phyloP scores from a whole-genome alignment of 2,329 filamentous ascomycete genomes.

The Harringtonia lauricola region DNA sequence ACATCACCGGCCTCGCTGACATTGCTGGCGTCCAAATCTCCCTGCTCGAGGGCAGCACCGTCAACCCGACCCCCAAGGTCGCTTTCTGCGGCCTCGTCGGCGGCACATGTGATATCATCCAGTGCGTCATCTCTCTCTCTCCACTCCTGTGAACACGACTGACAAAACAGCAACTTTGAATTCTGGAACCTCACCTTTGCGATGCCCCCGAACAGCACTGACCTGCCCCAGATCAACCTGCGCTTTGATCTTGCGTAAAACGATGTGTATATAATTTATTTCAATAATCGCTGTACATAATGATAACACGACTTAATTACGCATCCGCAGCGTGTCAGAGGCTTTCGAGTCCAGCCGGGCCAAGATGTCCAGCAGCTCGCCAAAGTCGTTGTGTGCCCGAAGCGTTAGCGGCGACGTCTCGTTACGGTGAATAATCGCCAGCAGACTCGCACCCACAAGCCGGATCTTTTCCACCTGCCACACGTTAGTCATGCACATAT shows the following conservation, averaged over 20 bases:
- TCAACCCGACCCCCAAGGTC: conserved; percentile 26
- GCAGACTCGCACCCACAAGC: too few relatives aligned
- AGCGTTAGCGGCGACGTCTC: too few relatives aligned
- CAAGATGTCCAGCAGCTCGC: too few relatives aligned
- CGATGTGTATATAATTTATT: too few relatives aligned
- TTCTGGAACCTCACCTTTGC: conserved; percentile 34
- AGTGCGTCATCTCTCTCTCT: background rate
- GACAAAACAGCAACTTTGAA: conserved; percentile 25
- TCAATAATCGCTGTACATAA: too few relatives aligned
- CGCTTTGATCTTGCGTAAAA: background rate
- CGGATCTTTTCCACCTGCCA: too few relatives aligned
- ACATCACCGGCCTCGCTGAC: conserved; percentile 33
- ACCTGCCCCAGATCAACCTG: conserved; percentile 7
- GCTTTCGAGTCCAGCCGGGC: too few relatives aligned
- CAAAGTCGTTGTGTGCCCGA: too few relatives aligned
- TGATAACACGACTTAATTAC: too few relatives aligned
- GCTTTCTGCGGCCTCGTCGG: conserved; percentile 30
- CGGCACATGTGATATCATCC: conserved; percentile 18
- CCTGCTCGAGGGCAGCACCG: conserved; percentile 28
- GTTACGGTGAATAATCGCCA: too few relatives aligned
- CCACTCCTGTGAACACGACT: background rate
- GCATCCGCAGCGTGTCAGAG: too few relatives aligned
- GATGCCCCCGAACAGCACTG: conserved; percentile 20
- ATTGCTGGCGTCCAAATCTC: conserved; percentile 34
- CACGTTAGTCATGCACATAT: too few relatives aligned